Evolutionary conservation across 2,329 filamentous ascomycete species (phyloP), one percentile per base, ranked within the genome.

Genomic region (Diaporthe australafricana): DNA sequence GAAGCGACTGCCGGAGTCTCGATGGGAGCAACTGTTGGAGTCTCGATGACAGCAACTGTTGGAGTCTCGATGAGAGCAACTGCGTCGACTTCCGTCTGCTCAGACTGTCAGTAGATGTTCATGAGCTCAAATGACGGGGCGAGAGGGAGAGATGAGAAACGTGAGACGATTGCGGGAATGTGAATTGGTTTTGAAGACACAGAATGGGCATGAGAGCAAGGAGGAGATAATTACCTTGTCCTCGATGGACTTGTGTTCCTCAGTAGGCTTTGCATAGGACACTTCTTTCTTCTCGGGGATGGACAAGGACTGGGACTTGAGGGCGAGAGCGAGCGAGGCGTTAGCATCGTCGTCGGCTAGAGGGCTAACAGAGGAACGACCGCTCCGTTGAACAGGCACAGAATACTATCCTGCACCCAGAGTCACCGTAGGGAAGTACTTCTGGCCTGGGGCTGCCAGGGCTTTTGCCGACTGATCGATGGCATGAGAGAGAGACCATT

Each of bases 381-480:
- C 45, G 17, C 40, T 25, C 35, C 42, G 42, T 16, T 17, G 53
- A 32, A 7, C 11, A 53, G 32, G 52, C 53, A 27, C 32, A 57
- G 55, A 32, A 60, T 48, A 27, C 66, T 69, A 69, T 50, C 22
- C 45, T 57, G 53, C 22, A 25, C 52, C 20, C 66, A 5, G 17
- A 27, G 35, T 25, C 66, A 4, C 42, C 45, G 53, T 17, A 11
- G 14, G 30, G 45, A 8, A n/a, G 53, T 16, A 60, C 66, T 48
- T 69, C 30, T n/a, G 66, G 40, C 66, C 66, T 38, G 52, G 38
- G 35, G 35, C 4, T 55, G 22, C 50, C 48, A 55, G 63, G 65
- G 65, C 65, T 56, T 56, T 17, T 68, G 65, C 50, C 50, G 50
- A 68, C 20, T n/a, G 65, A 55, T 38, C 62, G 32, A 66, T 66